Percentiles rank a stretch among this genome's conserved stretches.
phyloP scores from a whole-genome alignment of 225 moss, liverwort and hornwort genomes.

The Pseudoscleropodium purum region DNA sequence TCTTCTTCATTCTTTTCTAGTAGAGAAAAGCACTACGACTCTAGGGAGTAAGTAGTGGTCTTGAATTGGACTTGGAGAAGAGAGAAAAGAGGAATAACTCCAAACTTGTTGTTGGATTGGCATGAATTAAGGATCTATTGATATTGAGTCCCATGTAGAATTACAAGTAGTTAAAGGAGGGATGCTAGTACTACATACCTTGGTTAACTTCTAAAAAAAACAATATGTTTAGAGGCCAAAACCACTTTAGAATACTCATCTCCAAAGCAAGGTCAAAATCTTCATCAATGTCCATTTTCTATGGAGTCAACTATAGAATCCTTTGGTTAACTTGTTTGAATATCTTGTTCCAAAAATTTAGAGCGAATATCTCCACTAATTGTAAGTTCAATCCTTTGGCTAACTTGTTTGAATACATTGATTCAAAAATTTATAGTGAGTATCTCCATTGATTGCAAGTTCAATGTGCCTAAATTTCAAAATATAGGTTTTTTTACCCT shows the following conservation, averaged over 20 bases:
- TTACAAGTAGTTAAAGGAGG: neutral
- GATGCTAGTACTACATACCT: neutral
- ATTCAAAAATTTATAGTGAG: too few relatives aligned
- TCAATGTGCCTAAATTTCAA: too few relatives aligned
- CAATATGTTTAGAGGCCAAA: neutral
- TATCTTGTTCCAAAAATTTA: too few relatives aligned
- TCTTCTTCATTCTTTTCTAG: neutral
- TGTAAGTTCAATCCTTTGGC: too few relatives aligned
- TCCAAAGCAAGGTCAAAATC: neutral
- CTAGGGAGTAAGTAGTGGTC: neutral
- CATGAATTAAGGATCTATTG: neutral
- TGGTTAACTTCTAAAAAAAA: neutral
- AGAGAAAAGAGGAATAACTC: neutral
- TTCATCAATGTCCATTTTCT: neutral
- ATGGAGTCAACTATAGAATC: accelerated
- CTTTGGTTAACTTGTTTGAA: neutral
- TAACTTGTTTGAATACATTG: too few relatives aligned
- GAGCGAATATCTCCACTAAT: too few relatives aligned
- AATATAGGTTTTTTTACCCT: too few relatives aligned
- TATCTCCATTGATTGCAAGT: too few relatives aligned
- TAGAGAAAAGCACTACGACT: neutral
- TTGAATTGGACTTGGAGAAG: neutral
- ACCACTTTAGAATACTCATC: neutral
- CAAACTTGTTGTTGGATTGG: neutral
- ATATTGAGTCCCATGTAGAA: neutral